A percentile compares a stretch with the other conserved stretches of the same genome.
Evolutionary conservation across 228 moss, liverwort and hornwort genomes (phyloP).

Genomic region (Sphagnum fallax): DNA sequence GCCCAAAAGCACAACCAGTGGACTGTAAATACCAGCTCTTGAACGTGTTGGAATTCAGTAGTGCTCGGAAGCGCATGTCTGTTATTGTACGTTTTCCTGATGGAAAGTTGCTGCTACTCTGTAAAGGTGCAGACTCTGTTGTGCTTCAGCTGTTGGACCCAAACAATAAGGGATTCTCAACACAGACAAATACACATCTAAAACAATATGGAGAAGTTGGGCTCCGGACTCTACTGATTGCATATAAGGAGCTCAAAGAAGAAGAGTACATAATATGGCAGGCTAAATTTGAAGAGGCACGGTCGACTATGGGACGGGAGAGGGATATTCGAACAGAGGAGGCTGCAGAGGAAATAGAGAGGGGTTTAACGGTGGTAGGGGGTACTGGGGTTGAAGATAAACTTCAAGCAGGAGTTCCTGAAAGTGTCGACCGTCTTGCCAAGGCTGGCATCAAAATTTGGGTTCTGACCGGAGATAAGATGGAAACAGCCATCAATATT

Average conservation of each 20-base stretch:
- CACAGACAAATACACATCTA: slow-evolving; percentile 26
- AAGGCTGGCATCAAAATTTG: slow-evolving; percentile 64
- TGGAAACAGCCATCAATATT: slow-evolving; percentile 78
- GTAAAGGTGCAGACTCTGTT: slow-evolving; percentile 48
- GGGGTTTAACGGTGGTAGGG: slow-evolving; percentile 44
- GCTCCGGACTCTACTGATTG: slow-evolving; percentile 37
- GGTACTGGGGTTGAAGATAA: slow-evolving; percentile 85
- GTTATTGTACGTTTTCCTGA: slow-evolving; percentile 48
- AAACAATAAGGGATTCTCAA: slow-evolving; percentile 13
- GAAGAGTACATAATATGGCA: slow-evolving; percentile 30
- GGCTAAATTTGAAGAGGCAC: slow-evolving; percentile 17
- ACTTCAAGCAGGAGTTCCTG: slow-evolving; percentile 63
- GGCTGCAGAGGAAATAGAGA: slow-evolving; percentile 54
- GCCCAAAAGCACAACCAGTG: slow-evolving; percentile 5
- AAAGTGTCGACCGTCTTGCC: slow-evolving; percentile 53
- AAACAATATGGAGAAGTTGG: slow-evolving; percentile 43
- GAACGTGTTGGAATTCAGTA: slow-evolving; percentile 45
- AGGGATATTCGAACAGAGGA: slow-evolving; percentile 34
- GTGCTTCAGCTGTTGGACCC: slow-evolving; percentile 17
- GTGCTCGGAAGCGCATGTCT: slow-evolving; percentile 50
- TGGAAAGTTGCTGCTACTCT: slow-evolving; percentile 25
- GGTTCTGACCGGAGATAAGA: slow-evolving; percentile 74
- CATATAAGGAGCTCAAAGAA: slow-evolving; percentile 32
- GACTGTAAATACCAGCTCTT: slow-evolving; percentile 35
- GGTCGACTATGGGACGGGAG: slow-evolving; percentile 26